Evolutionary conservation across 805 yeast genomes (phyloP).

Genomic region (Zygotorulaspora chibaensis): DNA sequence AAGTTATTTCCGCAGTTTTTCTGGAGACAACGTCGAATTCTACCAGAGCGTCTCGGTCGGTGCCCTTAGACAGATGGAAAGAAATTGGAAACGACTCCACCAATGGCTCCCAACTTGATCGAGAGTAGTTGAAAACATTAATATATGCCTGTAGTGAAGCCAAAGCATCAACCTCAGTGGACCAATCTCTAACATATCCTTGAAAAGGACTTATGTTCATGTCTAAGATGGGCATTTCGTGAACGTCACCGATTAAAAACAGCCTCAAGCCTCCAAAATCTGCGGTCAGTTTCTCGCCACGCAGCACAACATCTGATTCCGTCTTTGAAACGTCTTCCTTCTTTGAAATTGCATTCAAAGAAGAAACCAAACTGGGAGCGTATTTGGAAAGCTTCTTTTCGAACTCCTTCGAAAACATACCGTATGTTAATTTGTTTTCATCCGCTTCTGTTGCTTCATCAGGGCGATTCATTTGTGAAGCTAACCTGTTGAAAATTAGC

Average conservation of each 20-base stretch:
- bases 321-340: constrained; percentile 14
- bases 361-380: constrained; percentile 56
- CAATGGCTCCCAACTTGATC: constrained; percentile 93
- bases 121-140: constrained; percentile 81
- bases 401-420: constrained; percentile 58
- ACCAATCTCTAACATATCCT: constrained; percentile 73
- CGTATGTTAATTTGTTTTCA: constrained; percentile 23
- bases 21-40: constrained; percentile 70
- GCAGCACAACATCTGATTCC: constrained; percentile 44
- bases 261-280: constrained; percentile 72
- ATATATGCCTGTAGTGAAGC: constrained; percentile 59
- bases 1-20: constrained; percentile 69
- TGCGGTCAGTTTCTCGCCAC: constrained; percentile 64
- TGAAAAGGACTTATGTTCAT: constrained; percentile 67
- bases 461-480: constrained; percentile 41
- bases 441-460: constrained; percentile 14
- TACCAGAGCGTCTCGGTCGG: constrained; percentile 45
- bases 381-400: constrained; percentile 55
- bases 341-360: constrained; percentile 39
- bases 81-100: constrained; percentile 84
- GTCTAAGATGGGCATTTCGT: constrained; percentile 84
- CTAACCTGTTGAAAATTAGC: constrained; percentile 67
- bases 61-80: constrained; percentile 54
- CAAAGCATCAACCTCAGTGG: constrained; percentile 71
- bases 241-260: constrained; percentile 84